Evolutionary conservation across 805 yeast species (phyloP), one percentile per base, ranked within the genome.

Genomic region (Saccharomycopsis sp.): DNA sequence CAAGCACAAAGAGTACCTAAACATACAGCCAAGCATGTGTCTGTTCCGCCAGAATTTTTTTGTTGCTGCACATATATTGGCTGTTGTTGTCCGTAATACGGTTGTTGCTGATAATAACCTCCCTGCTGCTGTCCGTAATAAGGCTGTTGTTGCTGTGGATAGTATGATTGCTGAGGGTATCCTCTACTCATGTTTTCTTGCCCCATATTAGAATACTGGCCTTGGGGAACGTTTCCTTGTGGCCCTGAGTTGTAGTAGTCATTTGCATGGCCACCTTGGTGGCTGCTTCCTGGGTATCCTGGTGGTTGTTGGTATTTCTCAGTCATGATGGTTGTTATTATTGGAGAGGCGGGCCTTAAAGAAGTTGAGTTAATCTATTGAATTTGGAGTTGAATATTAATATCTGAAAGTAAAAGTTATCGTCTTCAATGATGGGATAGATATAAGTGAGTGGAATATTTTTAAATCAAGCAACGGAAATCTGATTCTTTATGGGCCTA

Each of bases 1-100:
- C 49, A 44, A 8, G 49, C 49, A 44, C 49, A 44, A 44, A 44
- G 49, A 17, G 49, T 44, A 8, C 49, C 49, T 44, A 44, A 44
- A 17, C 49, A 44, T 7, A 44, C 49, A 5, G 49, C 49, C 22
- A 44, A 44, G 49, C 49, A 44, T 3, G 49, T 17, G 12, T 19
- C 49, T 3, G 49, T 17, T n/a, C 49, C 49, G 5, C 9, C 7
- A 44, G 49, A 44, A 12, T 7, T 44, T 44, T 14, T 35, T 35
- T 44, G 49, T 19, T 44, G 49, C 12, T 44, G 49, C 19, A 44
- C 49, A 44, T 44, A 44, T 3, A 44, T 17, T 5, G 49, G 49
- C 22, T 35, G 41, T 14, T 35, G 41, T 35, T 35, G 41, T 35
- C 41, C 41, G 14, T 14, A 8, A 35, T 35, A 35, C 14, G 8